Evolutionary conservation across 306 rosid genomes (phyloP).

Genomic region (Potentilla sterilis): DNA sequence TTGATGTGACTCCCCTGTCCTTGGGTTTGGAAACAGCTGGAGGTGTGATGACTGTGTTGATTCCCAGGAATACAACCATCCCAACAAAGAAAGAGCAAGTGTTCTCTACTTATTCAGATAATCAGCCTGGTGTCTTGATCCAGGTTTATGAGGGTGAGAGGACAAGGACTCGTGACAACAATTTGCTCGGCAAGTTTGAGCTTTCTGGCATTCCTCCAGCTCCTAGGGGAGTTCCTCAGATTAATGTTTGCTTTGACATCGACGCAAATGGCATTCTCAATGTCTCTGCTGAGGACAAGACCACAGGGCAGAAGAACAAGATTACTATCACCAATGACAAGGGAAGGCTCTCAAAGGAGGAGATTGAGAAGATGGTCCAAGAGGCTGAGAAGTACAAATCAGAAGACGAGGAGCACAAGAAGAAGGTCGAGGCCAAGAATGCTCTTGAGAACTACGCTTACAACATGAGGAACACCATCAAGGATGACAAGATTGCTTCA

Average conservation of each 20-base stretch:
- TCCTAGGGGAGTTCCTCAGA: constrained; percentile 75
- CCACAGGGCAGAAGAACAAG: constrained; percentile 76
- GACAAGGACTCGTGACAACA: constrained; percentile 63
- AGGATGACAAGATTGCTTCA: constrained; percentile 67
- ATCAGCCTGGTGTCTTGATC: constrained; percentile 74
- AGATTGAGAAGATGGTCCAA: constrained; percentile 76
- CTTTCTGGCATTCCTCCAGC: constrained; percentile 82
- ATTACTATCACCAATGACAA: constrained; percentile 78
- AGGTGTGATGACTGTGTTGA: constrained; percentile 72
- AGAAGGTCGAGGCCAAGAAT: constrained; percentile 65
- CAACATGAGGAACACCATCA: constrained; percentile 72
- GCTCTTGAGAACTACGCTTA: constrained; percentile 72
- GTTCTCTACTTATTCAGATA: constrained; percentile 66
- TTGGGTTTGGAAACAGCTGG: constrained; percentile 71
- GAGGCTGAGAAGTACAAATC: constrained; percentile 81
- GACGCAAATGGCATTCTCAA: constrained; percentile 72
- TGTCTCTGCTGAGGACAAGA: constrained; percentile 71
- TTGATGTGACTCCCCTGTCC: constrained; percentile 72
- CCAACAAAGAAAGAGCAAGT: constrained; percentile 79
- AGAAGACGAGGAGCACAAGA: constrained; percentile 81
- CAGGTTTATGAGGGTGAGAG: constrained; percentile 79
- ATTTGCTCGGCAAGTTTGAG: constrained; percentile 68
- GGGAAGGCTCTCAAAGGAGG: constrained; percentile 71
- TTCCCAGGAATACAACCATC: constrained; percentile 68
- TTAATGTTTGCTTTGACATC: constrained; percentile 67